phyloP scores from a whole-genome alignment of 2,329 filamentous ascomycete species.

The Albifimbria verrucaria region DNA sequence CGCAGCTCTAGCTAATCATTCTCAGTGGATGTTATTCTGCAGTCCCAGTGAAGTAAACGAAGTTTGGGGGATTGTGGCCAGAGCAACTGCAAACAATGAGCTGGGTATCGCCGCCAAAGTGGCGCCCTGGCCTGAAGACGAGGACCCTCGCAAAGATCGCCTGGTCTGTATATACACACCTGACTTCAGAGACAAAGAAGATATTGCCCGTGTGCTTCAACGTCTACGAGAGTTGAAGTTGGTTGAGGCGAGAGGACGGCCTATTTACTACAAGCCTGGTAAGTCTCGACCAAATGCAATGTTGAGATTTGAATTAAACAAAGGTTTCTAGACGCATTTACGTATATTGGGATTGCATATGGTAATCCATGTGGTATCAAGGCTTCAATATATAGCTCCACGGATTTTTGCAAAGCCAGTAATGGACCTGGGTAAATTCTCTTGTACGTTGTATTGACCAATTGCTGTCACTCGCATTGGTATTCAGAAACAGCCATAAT shows the following conservation, averaged over 20 bases:
- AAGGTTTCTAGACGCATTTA: constrained; percentile 56
- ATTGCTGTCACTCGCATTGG: no score
- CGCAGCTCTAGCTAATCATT: constrained; percentile 23
- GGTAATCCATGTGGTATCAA: constrained; percentile 61
- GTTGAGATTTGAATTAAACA: not conserved
- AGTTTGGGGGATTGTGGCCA: constrained; percentile 64
- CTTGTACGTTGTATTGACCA: no score
- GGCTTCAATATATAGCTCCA: constrained; percentile 54
- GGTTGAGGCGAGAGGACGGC: constrained; percentile 39
- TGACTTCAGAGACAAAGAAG: constrained; percentile 66
- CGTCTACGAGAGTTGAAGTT: constrained; percentile 62
- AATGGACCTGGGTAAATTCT: no score
- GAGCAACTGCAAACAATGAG: constrained; percentile 63
- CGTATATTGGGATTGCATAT: constrained; percentile 59
- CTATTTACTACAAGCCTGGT: constrained; percentile 78
- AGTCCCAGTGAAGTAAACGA: constrained; percentile 50
- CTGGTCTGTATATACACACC: constrained; percentile 77
- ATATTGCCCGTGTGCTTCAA: constrained; percentile 65
- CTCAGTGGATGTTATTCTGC: constrained; percentile 73
- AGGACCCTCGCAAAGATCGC: constrained; percentile 39
- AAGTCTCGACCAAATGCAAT: constrained; percentile 24
- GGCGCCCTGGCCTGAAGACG: constrained; percentile 46
- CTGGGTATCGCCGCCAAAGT: constrained; percentile 75
- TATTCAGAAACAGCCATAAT: no score
- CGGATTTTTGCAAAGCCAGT: constrained; percentile 33